Evolutionary conservation across 208 protist genomes (phyloP).

Genomic region (Leishmania gerbilli): DNA sequence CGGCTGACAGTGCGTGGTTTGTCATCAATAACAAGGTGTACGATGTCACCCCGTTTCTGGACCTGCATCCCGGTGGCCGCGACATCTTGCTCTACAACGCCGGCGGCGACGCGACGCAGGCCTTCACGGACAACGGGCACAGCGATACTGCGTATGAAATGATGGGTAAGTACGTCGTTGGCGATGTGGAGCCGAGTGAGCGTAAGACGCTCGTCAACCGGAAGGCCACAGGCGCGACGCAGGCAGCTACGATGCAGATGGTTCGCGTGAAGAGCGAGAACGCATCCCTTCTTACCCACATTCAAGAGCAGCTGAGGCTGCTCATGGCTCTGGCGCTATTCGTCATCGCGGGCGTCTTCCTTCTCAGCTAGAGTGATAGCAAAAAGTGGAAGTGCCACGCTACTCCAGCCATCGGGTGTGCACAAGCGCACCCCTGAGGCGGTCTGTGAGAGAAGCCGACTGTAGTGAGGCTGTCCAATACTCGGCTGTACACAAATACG

Average conservation of each 20-base stretch:
- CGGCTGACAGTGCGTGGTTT: slow-evolving; percentile 54
- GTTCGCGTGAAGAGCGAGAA: slow-evolving; percentile 17
- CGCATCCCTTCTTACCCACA: slow-evolving; percentile 50
- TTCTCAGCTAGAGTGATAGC: slow-evolving; percentile 30
- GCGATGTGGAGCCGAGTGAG: slow-evolving; percentile 49
- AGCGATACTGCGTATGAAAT: slow-evolving; percentile 57
- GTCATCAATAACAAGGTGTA: slow-evolving; percentile 89
- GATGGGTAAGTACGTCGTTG: slow-evolving; percentile 62
- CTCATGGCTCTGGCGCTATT: slow-evolving; percentile 45
- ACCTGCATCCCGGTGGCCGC: slow-evolving; percentile 80
- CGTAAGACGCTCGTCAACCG: slow-evolving; percentile 24
- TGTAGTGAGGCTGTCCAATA: not conserved
- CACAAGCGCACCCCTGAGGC: not conserved
- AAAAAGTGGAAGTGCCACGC: not conserved
- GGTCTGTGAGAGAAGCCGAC: not conserved
- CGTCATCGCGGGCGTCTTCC: slow-evolving; percentile 47
- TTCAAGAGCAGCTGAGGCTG: slow-evolving; percentile 54
- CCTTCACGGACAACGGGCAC: slow-evolving; percentile 73
- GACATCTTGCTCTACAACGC: slow-evolving; percentile 73
- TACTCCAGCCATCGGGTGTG: not conserved
- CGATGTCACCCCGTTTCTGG: slow-evolving; percentile 73
- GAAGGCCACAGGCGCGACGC: slow-evolving; percentile 14
- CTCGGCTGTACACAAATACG: not conserved
- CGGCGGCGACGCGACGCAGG: slow-evolving; percentile 69
- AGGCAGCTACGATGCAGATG: slow-evolving; percentile 6